Percentiles rank a stretch among this genome's conserved stretches.
Evolutionary conservation across 169 alveolate species (phyloP).

Genomic region (Plasmodium gallinaceum): DNA sequence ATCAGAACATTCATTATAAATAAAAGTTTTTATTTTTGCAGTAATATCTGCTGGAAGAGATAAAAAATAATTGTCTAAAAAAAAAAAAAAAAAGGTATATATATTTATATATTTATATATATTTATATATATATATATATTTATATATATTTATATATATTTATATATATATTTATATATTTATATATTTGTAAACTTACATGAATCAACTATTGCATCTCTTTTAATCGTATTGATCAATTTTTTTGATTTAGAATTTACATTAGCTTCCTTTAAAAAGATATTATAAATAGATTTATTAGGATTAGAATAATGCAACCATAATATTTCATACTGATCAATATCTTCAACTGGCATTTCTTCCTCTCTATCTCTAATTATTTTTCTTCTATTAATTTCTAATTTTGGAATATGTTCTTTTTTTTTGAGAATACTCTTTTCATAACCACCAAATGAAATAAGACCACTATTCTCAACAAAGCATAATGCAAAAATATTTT

Average conservation of each 20-base stretch:
- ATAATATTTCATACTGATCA: conserved; percentile 7
- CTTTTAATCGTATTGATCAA: background rate
- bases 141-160: background rate
- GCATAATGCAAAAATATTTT: conserved; percentile 44
- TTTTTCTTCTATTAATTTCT: background rate
- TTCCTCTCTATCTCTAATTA: background rate
- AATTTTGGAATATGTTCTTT: background rate
- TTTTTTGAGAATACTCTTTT: conserved; percentile 11
- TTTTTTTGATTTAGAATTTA: background rate
- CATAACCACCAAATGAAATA: conserved; percentile 46
- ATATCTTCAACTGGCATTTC: background rate
- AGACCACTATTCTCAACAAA: conserved; percentile 43
- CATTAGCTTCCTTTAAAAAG: conserved; percentile 6
- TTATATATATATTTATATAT: background rate
- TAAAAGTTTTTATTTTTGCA: conserved; percentile 18
- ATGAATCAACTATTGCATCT: conserved; percentile 40
- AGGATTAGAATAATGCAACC: conserved; percentile 12
- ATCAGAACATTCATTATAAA: conserved; percentile 11
- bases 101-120: background rate
- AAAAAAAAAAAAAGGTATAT: background rate
- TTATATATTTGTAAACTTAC: background rate
- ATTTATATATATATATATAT: background rate
- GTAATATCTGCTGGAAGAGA: conserved; percentile 41
- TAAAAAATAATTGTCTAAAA: conserved; percentile 41
- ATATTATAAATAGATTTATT: conserved; percentile 9